Evolutionary conservation across 2,329 filamentous ascomycete species (phyloP).

Genomic region (Ilyonectria sp.): DNA sequence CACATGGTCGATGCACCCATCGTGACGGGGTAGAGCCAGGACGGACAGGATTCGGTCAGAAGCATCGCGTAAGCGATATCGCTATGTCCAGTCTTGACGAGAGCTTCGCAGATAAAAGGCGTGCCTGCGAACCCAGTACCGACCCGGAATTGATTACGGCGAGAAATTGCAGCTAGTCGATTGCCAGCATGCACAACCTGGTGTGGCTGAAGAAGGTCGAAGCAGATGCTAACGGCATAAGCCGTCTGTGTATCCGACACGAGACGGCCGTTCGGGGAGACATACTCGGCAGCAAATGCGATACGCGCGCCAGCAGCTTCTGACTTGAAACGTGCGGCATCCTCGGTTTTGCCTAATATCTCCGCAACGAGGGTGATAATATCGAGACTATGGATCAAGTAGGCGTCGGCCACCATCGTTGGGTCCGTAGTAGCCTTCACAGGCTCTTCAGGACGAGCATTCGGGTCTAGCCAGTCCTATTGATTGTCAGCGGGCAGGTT

Average conservation of each 20-base stretch:
- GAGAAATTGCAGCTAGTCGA: conserved; percentile 33
- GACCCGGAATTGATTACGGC: conserved; percentile 35
- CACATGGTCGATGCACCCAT: too few species aligned
- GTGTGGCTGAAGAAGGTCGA: conserved; percentile 26
- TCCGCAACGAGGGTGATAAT: conserved; percentile 54
- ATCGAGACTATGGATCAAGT: conserved; percentile 60
- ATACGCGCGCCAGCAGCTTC: conserved; percentile 33
- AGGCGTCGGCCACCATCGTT: conserved; percentile 62
- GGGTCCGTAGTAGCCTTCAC: conserved; percentile 57
- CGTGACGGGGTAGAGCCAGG: too few species aligned
- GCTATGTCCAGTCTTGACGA: conserved; percentile 30
- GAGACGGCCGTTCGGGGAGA: conserved; percentile 40
- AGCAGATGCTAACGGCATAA: conserved; percentile 41
- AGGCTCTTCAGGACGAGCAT: conserved; percentile 58
- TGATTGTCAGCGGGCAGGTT: conserved; percentile 32
- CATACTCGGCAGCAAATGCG: conserved; percentile 38
- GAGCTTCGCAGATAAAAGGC: conserved; percentile 48
- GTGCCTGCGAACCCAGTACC: conserved; percentile 56
- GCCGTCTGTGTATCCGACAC: conserved; percentile 43
- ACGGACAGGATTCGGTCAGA: conserved; percentile 48
- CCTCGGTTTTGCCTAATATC: conserved; percentile 48
- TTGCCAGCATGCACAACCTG: conserved; percentile 30
- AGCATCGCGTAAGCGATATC: conserved; percentile 55
- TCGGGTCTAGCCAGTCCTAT: conserved; percentile 65
- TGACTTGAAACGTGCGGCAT: conserved; percentile 9